Conservation (phyloP, 306 rosid species). For the Pueraria montana region DNA sequence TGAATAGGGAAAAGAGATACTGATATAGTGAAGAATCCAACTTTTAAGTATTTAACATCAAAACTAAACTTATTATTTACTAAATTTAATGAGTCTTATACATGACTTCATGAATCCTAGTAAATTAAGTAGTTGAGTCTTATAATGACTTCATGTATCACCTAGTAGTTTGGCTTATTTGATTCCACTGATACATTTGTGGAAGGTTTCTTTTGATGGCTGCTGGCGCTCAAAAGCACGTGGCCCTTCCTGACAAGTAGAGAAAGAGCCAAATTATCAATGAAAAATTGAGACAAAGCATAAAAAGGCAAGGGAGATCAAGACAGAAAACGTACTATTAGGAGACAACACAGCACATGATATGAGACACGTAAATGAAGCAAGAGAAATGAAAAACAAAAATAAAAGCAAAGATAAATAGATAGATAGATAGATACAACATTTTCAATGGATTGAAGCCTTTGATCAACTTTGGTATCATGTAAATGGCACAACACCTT, state of each 20-base stretch:
- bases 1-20: no score
- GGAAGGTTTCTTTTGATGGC: conserved; percentile 63
- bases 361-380: neutral
- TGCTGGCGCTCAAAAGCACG: conserved; percentile 72
- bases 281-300: neutral
- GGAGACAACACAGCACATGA: no score
- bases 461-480: conserved; percentile 71
- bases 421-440: conserved; percentile 49
- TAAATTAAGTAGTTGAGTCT: no score
- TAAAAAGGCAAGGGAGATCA: conserved; percentile 35
- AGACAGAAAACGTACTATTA: conserved; percentile 60
- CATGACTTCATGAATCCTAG: no score
- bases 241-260: conserved; percentile 75
- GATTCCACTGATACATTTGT: conserved; percentile 52
- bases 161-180: conserved; percentile 50
- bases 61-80: no score
- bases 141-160: no score
- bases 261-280: conserved; percentile 12
- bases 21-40: no score
- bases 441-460: conserved; percentile 89
- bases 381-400: neutral
- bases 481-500: conserved; percentile 85
- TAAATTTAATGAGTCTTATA: no score
- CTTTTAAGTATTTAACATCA: no score
- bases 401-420: neutral